phyloP scores from a whole-genome alignment of 495 filamentous ascomycete species.

The Gamarada debralockiae region DNA sequence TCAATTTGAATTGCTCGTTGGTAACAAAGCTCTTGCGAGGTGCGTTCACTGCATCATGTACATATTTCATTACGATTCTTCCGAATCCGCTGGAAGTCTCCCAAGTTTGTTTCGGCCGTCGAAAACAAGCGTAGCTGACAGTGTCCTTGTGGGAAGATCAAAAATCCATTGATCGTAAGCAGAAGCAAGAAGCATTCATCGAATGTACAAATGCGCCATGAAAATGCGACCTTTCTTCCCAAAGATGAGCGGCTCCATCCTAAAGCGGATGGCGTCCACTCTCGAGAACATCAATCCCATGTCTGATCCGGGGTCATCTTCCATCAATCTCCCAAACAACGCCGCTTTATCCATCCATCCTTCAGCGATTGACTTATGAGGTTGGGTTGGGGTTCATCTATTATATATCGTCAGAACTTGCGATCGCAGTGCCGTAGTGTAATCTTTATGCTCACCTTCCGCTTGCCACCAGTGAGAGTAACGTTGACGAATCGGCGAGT shows the following conservation, averaged over 20 bases:
- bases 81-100: too few species aligned
- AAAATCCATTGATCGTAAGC: constrained; percentile 20
- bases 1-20: too few species aligned
- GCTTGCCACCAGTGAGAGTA: constrained; percentile 97
- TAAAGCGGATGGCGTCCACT: constrained; percentile 21
- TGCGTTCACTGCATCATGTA: too few species aligned
- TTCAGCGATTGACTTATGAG: constrained; percentile 30
- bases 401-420: background rate
- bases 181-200: constrained; percentile 23
- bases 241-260: constrained; percentile 21
- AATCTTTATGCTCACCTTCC: constrained; percentile 63
- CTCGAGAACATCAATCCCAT: constrained; percentile 22
- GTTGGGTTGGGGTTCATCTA: constrained; percentile 65
- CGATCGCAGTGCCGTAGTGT: background rate
- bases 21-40: too few species aligned
- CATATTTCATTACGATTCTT: too few species aligned
- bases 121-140: background rate
- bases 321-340: constrained; percentile 5
- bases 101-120: too few species aligned
- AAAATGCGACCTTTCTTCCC: constrained; percentile 27
- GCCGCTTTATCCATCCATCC: constrained; percentile 13
- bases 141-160: constrained; percentile 9
- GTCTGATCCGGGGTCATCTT: constrained; percentile 21
- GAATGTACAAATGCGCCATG: constrained; percentile 23
- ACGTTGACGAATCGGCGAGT: constrained; percentile 99